phyloP scores from a whole-genome alignment of 257 asterid species.

The Primulina tabacum region DNA sequence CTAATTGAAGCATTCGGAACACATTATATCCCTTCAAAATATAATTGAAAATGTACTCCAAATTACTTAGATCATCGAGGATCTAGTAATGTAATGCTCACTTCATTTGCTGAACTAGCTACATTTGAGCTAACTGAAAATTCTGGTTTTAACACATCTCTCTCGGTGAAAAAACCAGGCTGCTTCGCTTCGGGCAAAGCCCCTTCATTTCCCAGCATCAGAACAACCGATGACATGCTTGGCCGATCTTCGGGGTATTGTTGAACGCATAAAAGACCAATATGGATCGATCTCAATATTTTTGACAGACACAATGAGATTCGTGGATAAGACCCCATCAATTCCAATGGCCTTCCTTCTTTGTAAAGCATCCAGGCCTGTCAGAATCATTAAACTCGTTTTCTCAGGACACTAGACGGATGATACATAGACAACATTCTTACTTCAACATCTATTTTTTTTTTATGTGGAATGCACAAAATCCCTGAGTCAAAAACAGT shows the following conservation, averaged over 20 bases:
- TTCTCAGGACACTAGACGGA: not conserved
- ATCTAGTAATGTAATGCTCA: slow-evolving; percentile 7
- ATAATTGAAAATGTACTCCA: too few relatives aligned
- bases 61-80: not conserved
- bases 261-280: slow-evolving; percentile 37
- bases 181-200: slow-evolving; percentile 28
- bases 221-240: slow-evolving; percentile 32
- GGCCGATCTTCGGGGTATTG: slow-evolving; percentile 29
- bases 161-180: slow-evolving; percentile 33
- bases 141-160: not conserved
- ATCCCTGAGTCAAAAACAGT: too few relatives aligned
- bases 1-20: too few relatives aligned
- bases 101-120: slow-evolving; percentile 19
- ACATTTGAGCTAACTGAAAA: not conserved
- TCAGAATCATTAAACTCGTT: not conserved
- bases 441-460: not conserved
- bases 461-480: too few relatives aligned
- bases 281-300: slow-evolving; percentile 28
- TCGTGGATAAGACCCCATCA: slow-evolving; percentile 19
- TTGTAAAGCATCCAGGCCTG: slow-evolving; percentile 43
- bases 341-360: slow-evolving; percentile 33
- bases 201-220: slow-evolving; percentile 29
- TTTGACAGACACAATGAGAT: slow-evolving; percentile 12
- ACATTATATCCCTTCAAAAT: too few relatives aligned
- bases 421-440: not conserved